Conservation (phyloP, 805 yeast species). For the Peterozyma xylosa region DNA sequence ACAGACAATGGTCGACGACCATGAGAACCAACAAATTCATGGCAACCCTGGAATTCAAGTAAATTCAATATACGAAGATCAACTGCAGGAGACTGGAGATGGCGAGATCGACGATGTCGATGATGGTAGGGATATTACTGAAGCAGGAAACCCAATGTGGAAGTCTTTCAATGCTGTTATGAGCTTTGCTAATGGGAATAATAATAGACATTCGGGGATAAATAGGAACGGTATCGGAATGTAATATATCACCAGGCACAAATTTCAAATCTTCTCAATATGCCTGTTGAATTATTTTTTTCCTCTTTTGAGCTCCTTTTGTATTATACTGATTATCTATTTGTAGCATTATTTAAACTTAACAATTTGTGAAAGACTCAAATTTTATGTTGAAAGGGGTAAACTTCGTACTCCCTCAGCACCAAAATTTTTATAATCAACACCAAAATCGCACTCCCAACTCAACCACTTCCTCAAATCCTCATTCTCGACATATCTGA, state of each 20-base stretch:
- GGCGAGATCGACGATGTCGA: too few species aligned
- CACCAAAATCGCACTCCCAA: constrained; percentile 21
- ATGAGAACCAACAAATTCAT: too few species aligned
- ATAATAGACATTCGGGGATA: not conserved
- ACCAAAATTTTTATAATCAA: constrained; percentile 10
- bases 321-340: too few species aligned
- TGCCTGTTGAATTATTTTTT: not conserved
- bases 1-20: not conserved
- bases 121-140: too few species aligned
- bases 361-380: too few species aligned
- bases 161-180: constrained; percentile 2
- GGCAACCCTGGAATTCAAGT: not conserved
- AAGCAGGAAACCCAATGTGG: constrained; percentile 1
- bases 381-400: too few species aligned
- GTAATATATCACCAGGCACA: not conserved
- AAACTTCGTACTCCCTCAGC: not conserved
- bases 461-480: constrained; percentile 11
- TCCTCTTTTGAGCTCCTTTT: too few species aligned
- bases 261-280: not conserved
- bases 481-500: constrained; percentile 9
- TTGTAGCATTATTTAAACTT: too few species aligned
- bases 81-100: too few species aligned
- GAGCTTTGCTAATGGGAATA: not conserved
- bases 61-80: not conserved
- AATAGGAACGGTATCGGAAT: not conserved